Evolutionary conservation across 2,329 filamentous ascomycete species (phyloP).

Genomic region (Didymella segeticola): DNA sequence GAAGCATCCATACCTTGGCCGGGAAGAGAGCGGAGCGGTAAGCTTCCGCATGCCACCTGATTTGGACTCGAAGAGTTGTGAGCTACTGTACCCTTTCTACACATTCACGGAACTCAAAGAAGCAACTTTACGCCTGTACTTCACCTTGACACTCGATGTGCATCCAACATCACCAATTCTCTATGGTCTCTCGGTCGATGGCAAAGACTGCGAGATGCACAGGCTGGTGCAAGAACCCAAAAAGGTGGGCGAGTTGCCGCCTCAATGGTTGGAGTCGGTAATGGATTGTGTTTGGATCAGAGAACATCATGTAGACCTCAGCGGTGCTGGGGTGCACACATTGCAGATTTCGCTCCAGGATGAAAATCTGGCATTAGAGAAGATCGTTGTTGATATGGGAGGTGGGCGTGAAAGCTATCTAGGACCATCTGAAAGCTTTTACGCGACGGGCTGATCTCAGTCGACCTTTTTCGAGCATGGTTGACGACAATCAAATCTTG

Average conservation of each 20-base stretch:
- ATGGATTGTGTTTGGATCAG: slow-evolving; percentile 1
- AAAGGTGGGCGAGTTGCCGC: background rate
- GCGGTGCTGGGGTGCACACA: background rate
- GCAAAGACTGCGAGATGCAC: background rate
- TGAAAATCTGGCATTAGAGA: background rate
- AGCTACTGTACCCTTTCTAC: background rate
- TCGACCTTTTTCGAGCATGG: no score
- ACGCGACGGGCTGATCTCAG: background rate
- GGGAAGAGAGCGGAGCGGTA: background rate
- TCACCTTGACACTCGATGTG: background rate
- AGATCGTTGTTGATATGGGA: background rate
- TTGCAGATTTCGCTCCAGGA: background rate
- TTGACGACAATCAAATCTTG: no score
- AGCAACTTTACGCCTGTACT: background rate
- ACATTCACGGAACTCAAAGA: background rate
- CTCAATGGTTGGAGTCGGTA: background rate
- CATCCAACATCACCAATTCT: background rate
- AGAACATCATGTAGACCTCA: background rate
- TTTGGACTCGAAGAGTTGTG: background rate
- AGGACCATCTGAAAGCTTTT: background rate
- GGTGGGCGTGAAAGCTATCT: background rate
- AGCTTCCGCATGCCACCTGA: background rate
- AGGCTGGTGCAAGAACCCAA: background rate
- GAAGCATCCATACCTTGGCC: background rate
- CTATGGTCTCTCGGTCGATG: background rate